A percentile compares a stretch with the other conserved stretches of the same genome.
phyloP scores from a whole-genome alignment of 345 rosid genomes.

The Populus simonii region DNA sequence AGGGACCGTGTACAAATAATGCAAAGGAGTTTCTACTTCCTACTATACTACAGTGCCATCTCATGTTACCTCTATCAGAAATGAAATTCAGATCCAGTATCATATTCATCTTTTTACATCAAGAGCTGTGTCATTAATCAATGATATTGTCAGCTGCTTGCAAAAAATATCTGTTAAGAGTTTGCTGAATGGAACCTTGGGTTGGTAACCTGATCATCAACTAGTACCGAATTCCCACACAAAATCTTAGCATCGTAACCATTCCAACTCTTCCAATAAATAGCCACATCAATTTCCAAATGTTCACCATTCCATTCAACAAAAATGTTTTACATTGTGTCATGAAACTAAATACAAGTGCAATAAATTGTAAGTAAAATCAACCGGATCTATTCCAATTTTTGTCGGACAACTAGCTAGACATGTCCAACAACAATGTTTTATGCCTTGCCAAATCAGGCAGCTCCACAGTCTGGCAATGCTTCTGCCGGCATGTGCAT shows the following conservation, averaged over 20 bases:
- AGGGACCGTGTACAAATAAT: constrained; percentile 19
- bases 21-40: neutral
- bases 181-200: neutral
- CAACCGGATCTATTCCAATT: neutral
- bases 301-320: neutral
- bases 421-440: neutral
- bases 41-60: neutral
- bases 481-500: neutral
- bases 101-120: neutral
- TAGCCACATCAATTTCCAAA: neutral
- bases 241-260: neutral
- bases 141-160: neutral
- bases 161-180: neutral
- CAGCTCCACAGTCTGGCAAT: neutral
- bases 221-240: neutral
- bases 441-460: neutral
- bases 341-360: neutral
- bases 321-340: neutral
- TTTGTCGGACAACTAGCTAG: neutral
- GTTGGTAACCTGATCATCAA: neutral
- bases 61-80: constrained; percentile 5
- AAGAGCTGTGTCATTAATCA: too few relatives aligned
- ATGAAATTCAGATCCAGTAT: constrained; percentile 4
- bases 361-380: neutral
- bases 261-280: neutral